A percentile compares a stretch with the other conserved stretches of the same genome.
Conservation (phyloP, 306 rosid species). For the Glycine tomentella region DNA sequence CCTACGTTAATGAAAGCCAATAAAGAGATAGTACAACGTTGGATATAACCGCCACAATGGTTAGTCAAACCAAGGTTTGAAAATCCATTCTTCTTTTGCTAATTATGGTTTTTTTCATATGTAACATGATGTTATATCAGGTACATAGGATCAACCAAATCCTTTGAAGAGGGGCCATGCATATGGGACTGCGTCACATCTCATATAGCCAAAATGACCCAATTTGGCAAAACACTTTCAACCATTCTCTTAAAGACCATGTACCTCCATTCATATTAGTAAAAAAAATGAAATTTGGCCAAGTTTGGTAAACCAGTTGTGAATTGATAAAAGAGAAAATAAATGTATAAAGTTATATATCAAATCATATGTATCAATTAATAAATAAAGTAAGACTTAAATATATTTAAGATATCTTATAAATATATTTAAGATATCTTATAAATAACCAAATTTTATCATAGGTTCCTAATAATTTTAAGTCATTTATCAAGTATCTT, state of each 20-base stretch:
- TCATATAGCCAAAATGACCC: slow-evolving; percentile 20
- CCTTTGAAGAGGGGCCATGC: background rate
- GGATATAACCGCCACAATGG: background rate
- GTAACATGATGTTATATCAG: background rate
- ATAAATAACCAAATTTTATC: too few relatives aligned
- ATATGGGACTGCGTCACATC: background rate
- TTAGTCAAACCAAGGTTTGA: slow-evolving; percentile 16
- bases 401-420: too few relatives aligned
- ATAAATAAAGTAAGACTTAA: background rate
- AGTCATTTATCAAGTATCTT: too few relatives aligned
- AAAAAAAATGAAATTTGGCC: background rate
- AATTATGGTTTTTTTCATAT: background rate
- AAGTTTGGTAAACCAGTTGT: slow-evolving; percentile 28
- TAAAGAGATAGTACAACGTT: background rate
- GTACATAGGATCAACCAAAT: too few relatives aligned
- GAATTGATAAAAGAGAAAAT: background rate
- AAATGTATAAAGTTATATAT: background rate
- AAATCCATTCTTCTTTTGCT: background rate
- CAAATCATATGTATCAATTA: background rate
- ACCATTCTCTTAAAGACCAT: slow-evolving; percentile 12
- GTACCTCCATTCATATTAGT: slow-evolving; percentile 15
- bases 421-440: too few relatives aligned
- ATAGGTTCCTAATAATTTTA: too few relatives aligned
- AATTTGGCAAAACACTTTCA: slow-evolving; percentile 38
- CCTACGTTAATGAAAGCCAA: background rate